Conservation (phyloP, 495 filamentous ascomycete genomes). For the Bombardia bombarda region DNA sequence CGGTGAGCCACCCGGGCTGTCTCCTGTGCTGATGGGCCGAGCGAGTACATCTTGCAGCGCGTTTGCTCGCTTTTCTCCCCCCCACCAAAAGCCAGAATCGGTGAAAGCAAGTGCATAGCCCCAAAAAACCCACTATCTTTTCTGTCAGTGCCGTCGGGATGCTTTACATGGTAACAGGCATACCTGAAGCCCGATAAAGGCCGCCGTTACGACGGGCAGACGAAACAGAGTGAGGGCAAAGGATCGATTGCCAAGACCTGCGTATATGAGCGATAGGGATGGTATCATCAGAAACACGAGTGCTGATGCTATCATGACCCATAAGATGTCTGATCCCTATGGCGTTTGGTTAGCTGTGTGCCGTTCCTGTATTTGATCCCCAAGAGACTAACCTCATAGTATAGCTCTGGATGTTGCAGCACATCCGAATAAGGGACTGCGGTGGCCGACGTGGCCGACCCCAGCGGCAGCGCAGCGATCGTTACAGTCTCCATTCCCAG, state of each 20-base stretch:
- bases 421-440: constrained; percentile 3
- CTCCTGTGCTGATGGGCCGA: constrained; percentile 4
- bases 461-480: not conserved
- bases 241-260: constrained; percentile 11
- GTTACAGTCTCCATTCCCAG: constrained; percentile 4
- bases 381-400: constrained; percentile 1
- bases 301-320: constrained; percentile 10
- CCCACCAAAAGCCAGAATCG: constrained; percentile 7
- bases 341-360: not conserved
- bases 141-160: not conserved
- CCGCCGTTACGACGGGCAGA: constrained; percentile 9
- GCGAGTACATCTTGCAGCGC: constrained; percentile 4
- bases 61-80: constrained; percentile 6
- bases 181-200: constrained; percentile 8
- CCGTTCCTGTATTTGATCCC: not conserved
- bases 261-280: constrained; percentile 10
- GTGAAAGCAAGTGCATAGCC: constrained; percentile 11
- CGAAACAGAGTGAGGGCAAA: constrained; percentile 12
- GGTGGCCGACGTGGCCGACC: not conserved
- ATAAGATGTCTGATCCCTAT: constrained; percentile 8
- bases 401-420: constrained; percentile 5
- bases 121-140: constrained; percentile 9
- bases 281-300: constrained; percentile 14
- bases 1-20: constrained; percentile 1
- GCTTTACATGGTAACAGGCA: not conserved